A percentile compares a stretch with the other conserved stretches of the same genome.
phyloP scores from a whole-genome alignment of 805 yeast genomes.

The Naumovozyma dairenensis region DNA sequence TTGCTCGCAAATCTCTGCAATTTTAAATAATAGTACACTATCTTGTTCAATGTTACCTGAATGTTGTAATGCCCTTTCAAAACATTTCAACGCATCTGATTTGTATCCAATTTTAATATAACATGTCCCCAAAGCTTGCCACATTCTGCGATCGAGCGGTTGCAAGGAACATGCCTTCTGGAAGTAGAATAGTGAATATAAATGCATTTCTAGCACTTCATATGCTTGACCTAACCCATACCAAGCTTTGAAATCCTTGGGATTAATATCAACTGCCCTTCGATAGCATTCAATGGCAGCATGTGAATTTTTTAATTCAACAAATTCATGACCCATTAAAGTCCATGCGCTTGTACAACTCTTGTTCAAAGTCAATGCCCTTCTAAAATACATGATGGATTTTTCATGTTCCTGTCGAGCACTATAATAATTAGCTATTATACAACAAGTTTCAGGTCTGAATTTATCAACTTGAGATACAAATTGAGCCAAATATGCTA shows the following conservation, averaged over 20 bases:
- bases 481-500: slow-evolving; percentile 79
- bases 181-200: slow-evolving; percentile 84
- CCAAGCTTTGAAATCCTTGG: slow-evolving; percentile 93
- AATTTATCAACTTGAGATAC: slow-evolving; percentile 75
- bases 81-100: slow-evolving; percentile 70
- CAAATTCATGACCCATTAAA: slow-evolving; percentile 96
- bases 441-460: slow-evolving; percentile 90
- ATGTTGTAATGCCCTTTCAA: slow-evolving; percentile 60
- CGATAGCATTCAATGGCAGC: slow-evolving; percentile 96
- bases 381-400: slow-evolving; percentile 83
- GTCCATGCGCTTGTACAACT: slow-evolving; percentile 92
- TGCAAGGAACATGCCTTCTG: slow-evolving; percentile 83
- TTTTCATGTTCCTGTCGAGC: slow-evolving; percentile 88
- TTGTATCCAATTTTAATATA: slow-evolving; percentile 66
- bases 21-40: slow-evolving; percentile 42
- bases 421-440: slow-evolving; percentile 87
- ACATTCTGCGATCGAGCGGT: slow-evolving; percentile 86
- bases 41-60: slow-evolving; percentile 45
- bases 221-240: slow-evolving; percentile 97
- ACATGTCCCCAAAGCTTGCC: slow-evolving; percentile 92
- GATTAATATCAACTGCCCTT: slow-evolving; percentile 82
- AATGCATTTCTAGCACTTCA: slow-evolving; percentile 90
- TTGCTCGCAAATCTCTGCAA: slow-evolving; percentile 60
- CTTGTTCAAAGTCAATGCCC: slow-evolving; percentile 76
- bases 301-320: slow-evolving; percentile 89